Evolutionary conservation across 805 yeast genomes (phyloP), one percentile per base, ranked within the genome.

Genomic region (Candida wancherniae): DNA sequence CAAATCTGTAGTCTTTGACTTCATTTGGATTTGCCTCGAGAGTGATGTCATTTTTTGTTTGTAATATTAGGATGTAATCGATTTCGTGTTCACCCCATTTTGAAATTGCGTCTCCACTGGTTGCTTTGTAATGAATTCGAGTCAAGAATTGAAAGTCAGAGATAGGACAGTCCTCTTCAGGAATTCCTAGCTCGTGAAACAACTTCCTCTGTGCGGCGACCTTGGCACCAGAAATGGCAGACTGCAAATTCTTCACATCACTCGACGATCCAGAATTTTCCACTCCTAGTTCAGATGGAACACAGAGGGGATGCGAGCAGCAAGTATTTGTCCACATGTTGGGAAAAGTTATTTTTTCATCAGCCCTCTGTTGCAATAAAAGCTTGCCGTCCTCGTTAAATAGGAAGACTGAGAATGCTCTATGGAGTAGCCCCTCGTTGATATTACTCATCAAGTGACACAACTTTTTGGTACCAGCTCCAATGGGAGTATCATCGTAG

Each of bases 251-350:
- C 24, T 63, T 51, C 17, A 50, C 39, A 13, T 29, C 26, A 5
- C 34, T 29, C 6, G 35, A 23, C 3, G 33, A 38, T 4, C 42
- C 44, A 5, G 28, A 26, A 4, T 39, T 28, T 14, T 35, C 33
- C 12, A 55, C 33, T 8, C 97, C 97, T 53, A 87, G 65, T 58
- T 92, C 99, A 21, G 75, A 64, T 22, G 79, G 72, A 20, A 86
- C 75, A 33, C 95, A 86, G 31, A 92, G 68, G 7, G 99, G 99
- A 57, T 92, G 99, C 1, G 97, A 88, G 58, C 99, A 92, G 62
- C 99, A 92, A 2, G 99, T 92, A 58, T 92, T 92, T 15, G 99
- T 92, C 99, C 99, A 92, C 81, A 88, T 78, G 36, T 77, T 77
- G 1, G 97, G 94, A 60, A 92, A 92, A 1, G 99, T 92, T 63